phyloP scores from a whole-genome alignment of 768 basidiomycete genomes.

The Mycena latifolia region DNA sequence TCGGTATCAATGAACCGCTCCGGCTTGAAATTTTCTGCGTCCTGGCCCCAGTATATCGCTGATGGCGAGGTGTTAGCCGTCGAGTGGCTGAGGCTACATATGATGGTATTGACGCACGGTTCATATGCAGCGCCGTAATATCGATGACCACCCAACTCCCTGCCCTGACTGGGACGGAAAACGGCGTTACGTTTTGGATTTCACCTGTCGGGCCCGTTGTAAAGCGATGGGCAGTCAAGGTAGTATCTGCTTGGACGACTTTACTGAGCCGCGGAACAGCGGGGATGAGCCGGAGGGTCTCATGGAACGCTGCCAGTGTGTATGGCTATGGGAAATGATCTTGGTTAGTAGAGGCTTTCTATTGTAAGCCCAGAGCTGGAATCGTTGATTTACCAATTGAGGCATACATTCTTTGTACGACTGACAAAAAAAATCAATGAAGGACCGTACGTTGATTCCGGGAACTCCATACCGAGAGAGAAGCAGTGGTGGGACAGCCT shows the following conservation, averaged over 20 bases:
- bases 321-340: slow-evolving; percentile 41
- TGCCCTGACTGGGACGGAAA: slow-evolving; percentile 48
- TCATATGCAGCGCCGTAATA: slow-evolving; percentile 57
- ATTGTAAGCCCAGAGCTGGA: neutral
- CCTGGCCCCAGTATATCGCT: slow-evolving; percentile 66
- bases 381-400: slow-evolving; percentile 45
- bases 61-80: neutral
- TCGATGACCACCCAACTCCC: slow-evolving; percentile 58
- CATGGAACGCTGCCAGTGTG: slow-evolving; percentile 56
- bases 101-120: slow-evolving; percentile 59
- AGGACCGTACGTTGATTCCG: neutral
- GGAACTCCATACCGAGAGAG: slow-evolving; percentile 44
- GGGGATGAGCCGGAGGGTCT: slow-evolving; percentile 60
- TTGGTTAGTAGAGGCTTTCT: too few relatives aligned
- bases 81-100: too few relatives aligned
- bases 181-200: slow-evolving; percentile 38
- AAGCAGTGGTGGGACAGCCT: slow-evolving; percentile 41
- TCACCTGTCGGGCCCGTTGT: slow-evolving; percentile 39
- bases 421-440: slow-evolving; percentile 37
- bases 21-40: slow-evolving; percentile 58
- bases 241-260: slow-evolving; percentile 47
- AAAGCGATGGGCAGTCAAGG: slow-evolving; percentile 50
- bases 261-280: slow-evolving; percentile 51
- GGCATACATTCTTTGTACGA: slow-evolving; percentile 54
- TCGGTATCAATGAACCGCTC: slow-evolving; percentile 65